Evolutionary conservation across 1,139 yeast genomes (phyloP), one percentile per base, ranked within the genome.

Genomic region (Protomyces inundatus): DNA sequence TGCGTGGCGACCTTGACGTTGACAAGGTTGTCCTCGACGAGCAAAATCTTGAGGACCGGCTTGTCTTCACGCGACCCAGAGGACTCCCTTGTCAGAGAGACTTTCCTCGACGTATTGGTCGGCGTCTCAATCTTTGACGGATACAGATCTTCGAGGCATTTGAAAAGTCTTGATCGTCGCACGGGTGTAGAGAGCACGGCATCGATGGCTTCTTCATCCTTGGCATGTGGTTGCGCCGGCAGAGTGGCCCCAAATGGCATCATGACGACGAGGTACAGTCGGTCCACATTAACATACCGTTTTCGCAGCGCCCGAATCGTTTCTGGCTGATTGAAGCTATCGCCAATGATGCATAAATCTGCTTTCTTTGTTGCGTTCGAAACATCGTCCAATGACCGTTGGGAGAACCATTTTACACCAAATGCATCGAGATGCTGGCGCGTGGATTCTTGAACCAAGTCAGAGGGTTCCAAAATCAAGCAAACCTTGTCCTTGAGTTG

Each of bases 21-120:
- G 56, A 61, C 45, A 23, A 55, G 36, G 35, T 61, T 61, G 53
- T 61, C 64, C 42, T 61, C 64, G n/a, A 61, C 64, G 10, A 61
- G 54, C 39, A 61, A 39, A 23, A 61, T 48, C 6, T 45, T 55
- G 7, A 60, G n/a, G 40, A 54, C 59, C 36, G 36, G 40, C 40
- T 36, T 36, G 30, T 14, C 16, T 14, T 16, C 23, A 23, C 23
- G 23, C 23, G 23, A 23, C 23, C 23, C 23, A 23, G 23, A 2
- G 23, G 23, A 1, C 2, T 23, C 23, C 23, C 23, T 23, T 23
- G 23, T 23, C 23, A 23, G 23, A 1, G 23, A 23, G 2, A 23
- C 23, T 23, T 23, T 23, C 23, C 23, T 23, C 23, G 23, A 23
- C 23, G 2, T 23, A 23, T 23, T 2, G 23, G 23, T 23, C 23